Evolutionary conservation across 306 rosid genomes (phyloP), one percentile per base, ranked within the genome.

Genomic region (Trifolium subterraneum): DNA sequence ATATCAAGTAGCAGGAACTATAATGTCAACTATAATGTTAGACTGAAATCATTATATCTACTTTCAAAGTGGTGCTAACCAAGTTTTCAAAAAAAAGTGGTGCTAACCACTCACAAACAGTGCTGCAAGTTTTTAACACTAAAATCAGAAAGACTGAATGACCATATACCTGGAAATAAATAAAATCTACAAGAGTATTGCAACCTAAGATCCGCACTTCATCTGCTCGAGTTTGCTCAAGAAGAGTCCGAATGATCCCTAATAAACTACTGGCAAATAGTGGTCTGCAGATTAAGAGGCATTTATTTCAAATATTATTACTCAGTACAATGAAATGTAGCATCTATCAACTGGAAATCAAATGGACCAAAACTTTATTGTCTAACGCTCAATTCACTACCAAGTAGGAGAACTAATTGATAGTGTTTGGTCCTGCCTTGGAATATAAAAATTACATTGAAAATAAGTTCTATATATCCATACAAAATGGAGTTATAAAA

Each of bases 201-300:
- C 97, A 94, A 72, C 97, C 95, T 65, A 90, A 77, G 84, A 89
- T 86, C 86, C 64, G 88, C 88, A 94, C 84, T 64, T 94, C 96
- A 69, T 80, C 87, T 36, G 70, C 86, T 8, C 86, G 89, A 75
- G 83, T 86, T 79, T 94, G 96, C 50, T 94, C 96, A 72, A 92
- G 35, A 71, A 94, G 96, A 65, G 83, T 82, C 71, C 90, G 89
- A 72, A 92, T 81, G 82, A 94, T 88, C 81, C 89, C 93, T 78
- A 94, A 73, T 84, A 94, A 84, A 81, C 96, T 94, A 73, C 84
- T 82, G 10, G 96, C 93, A 87, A 82, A 92, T 29, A 94, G 80
- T 0, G 99, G 90, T 91, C 99, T 94, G 93, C 82, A 88, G 67
- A 79, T 78, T 76, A 64, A 85, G 73, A 83, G 63, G 64, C 51